These are phyloP conservation scores for Arthrobotrys pseudoclavata DNA, from an alignment of 2,329 filamentous ascomycete species.

Conservation along the genomic window DNA sequence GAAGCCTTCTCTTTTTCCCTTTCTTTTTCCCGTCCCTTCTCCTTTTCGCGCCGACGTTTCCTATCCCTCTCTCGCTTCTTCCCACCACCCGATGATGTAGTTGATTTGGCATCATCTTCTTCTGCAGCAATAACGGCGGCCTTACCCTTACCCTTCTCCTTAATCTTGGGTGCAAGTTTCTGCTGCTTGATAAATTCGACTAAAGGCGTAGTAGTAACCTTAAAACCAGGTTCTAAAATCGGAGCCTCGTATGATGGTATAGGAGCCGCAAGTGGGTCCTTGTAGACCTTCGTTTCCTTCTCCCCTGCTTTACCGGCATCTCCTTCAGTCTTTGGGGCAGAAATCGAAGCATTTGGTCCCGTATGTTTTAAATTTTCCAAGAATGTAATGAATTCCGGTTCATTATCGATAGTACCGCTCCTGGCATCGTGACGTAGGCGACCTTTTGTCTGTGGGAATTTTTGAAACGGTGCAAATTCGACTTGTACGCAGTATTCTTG, in stretches of 20 bases:
- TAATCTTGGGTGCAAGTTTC: conserved; percentile 75
- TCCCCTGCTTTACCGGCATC: conserved; percentile 70
- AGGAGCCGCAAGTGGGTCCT: conserved; percentile 62
- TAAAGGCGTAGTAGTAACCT: conserved; percentile 85
- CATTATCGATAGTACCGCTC: conserved; percentile 95
- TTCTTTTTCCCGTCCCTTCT: conserved; percentile 63
- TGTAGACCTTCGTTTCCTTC: conserved; percentile 62
- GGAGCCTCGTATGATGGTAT: conserved; percentile 59
- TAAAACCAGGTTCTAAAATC: conserved; percentile 67
- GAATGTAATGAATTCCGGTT: conserved; percentile 94
- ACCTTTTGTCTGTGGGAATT: conserved; percentile 75
- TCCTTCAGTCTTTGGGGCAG: conserved; percentile 69
- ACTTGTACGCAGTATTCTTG: conserved; percentile 72
- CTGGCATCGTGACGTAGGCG: conserved; percentile 84
- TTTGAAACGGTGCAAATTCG: conserved; percentile 86
- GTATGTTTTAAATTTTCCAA: conserved; percentile 86
- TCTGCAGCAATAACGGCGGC: conserved; percentile 44
- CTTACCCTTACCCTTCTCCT: conserved; percentile 63
- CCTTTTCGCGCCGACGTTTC: conserved; percentile 55
- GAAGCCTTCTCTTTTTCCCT: conserved; percentile 36
- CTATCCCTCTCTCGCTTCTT: conserved; percentile 54
- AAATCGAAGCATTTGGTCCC: conserved; percentile 67
- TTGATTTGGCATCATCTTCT: conserved; percentile 55
- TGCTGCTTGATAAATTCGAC: conserved; percentile 93
- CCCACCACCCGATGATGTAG: conserved; percentile 43